Evolutionary conservation across 345 rosid species (phyloP).

Genomic region (Sonneratia alba): DNA sequence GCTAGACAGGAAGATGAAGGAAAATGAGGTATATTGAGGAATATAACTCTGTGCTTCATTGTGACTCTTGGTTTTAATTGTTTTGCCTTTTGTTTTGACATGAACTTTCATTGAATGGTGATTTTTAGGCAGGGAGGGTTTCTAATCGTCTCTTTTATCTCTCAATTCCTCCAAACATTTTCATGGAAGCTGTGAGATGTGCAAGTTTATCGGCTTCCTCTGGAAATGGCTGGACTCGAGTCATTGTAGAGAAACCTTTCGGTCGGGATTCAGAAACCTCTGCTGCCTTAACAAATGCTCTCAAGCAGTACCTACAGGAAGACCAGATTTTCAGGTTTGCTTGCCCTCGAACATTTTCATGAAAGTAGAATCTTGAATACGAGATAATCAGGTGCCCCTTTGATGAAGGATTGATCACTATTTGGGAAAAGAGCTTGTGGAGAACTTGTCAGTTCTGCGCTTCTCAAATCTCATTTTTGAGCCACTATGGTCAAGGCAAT

Average conservation of each 20-base stretch:
- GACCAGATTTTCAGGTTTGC: constrained; percentile 93
- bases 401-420: constrained; percentile 89
- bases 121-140: constrained; percentile 59
- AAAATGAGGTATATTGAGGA: constrained; percentile 60
- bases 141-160: constrained; percentile 90
- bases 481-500: constrained; percentile 95
- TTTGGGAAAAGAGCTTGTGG: constrained; percentile 95
- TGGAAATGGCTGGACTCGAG: constrained; percentile 92
- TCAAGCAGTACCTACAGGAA: constrained; percentile 73
- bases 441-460: constrained; percentile 90
- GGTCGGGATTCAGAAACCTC: constrained; percentile 97
- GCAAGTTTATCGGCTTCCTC: constrained; percentile 88
- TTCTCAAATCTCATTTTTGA: constrained; percentile 98
- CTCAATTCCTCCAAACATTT: constrained; percentile 93
- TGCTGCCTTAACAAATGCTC: constrained; percentile 77
- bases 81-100: not conserved
- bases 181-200: constrained; percentile 83
- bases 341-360: not conserved
- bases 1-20: constrained; percentile 69
- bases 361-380: not conserved
- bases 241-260: constrained; percentile 98
- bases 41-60: not conserved
- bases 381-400: constrained; percentile 11
- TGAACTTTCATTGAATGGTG: not conserved
- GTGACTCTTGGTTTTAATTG: not conserved